These are phyloP conservation scores for Aspergillus arachidicola DNA, from an alignment of 2,329 filamentous ascomycete species.

Conservation along the genomic window DNA sequence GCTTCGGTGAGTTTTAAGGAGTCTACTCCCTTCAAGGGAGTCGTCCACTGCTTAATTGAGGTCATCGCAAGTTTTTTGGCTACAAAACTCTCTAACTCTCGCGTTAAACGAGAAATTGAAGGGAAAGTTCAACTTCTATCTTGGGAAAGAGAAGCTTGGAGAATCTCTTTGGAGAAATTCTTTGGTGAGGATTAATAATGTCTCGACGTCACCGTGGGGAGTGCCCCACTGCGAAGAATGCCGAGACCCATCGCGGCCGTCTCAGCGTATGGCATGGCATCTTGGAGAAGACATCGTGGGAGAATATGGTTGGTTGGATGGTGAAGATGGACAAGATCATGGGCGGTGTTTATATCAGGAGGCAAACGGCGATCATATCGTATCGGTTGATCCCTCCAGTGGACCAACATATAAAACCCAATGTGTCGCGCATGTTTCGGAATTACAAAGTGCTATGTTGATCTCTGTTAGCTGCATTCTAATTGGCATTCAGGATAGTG, in stretches of 20 bases:
- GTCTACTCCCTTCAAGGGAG: conserved; percentile 58
- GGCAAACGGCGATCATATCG: no score
- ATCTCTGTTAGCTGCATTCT: neutral
- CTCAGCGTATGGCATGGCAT: neutral
- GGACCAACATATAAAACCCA: no score
- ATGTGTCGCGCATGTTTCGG: no score
- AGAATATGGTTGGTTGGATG: no score
- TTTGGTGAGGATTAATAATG: conserved; percentile 10
- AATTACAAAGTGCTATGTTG: no score
- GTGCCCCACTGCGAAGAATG: conserved; percentile 1
- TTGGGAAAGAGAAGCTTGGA: neutral
- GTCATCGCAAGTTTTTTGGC: neutral
- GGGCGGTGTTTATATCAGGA: no score
- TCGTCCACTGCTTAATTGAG: conserved; percentile 54
- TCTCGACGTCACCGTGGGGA: conserved; percentile 1
- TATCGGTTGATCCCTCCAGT: no score
- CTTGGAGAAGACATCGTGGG: neutral
- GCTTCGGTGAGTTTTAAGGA: conserved; percentile 51
- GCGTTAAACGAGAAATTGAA: neutral
- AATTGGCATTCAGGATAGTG: neutral
- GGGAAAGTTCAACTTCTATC: neutral
- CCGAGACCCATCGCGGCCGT: neutral
- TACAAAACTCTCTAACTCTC: neutral
- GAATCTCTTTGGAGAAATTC: neutral
- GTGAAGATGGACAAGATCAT: no score